phyloP scores from a whole-genome alignment of 257 asterid species.

The Primulina huaijiensis region DNA sequence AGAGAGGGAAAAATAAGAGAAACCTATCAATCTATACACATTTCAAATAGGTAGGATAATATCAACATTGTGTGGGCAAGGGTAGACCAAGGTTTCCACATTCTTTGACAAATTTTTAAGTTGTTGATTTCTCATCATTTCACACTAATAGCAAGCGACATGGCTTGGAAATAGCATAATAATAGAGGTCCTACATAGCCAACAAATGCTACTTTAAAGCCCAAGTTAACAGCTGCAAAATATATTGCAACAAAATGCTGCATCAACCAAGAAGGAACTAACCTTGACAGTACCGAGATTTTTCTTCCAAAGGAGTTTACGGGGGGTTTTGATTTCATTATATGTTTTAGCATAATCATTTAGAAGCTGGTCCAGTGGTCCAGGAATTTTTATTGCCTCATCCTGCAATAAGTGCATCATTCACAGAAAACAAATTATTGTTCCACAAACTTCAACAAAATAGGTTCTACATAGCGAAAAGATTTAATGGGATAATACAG shows the following conservation, averaged over 20 bases:
- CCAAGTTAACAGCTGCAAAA: conserved; percentile 4
- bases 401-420: conserved; percentile 52
- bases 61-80: conserved; percentile 5
- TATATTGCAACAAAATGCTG: neutral
- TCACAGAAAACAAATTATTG: neutral
- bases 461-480: too few species aligned
- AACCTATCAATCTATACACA: conserved; percentile 11
- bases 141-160: conserved; percentile 15
- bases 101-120: conserved; percentile 15
- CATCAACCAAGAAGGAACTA: conserved; percentile 35
- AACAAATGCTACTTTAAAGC: conserved; percentile 6
- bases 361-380: conserved; percentile 60
- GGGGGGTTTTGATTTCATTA: conserved; percentile 90
- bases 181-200: neutral
- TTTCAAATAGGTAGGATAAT: conserved; percentile 5
- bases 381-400: conserved; percentile 73
- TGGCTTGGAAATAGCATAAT: neutral
- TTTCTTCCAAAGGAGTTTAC: conserved; percentile 93
- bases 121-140: conserved; percentile 13
- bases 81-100: conserved; percentile 14
- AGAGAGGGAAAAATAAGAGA: neutral
- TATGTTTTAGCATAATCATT: conserved; percentile 79
- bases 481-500: too few species aligned
- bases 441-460: too few species aligned
- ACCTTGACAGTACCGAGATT: conserved; percentile 98